Evolutionary conservation across 1,139 yeast genomes (phyloP), one percentile per base, ranked within the genome.

Genomic region (Blastobotrys aristatus): DNA sequence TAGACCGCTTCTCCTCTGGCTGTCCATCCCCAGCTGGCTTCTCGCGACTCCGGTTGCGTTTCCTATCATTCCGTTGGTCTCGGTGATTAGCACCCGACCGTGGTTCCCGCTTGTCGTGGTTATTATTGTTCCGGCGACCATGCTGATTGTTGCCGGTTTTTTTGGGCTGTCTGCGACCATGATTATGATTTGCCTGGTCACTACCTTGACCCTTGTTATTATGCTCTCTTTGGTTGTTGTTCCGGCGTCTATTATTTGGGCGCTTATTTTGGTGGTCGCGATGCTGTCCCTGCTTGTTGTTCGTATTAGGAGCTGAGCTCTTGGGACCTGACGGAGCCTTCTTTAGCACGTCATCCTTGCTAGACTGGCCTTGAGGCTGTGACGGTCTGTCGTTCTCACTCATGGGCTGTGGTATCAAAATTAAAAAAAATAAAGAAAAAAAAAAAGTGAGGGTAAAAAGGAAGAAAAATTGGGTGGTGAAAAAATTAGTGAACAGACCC

Each of bases 321-420:
- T 39, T 39, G 4, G 40, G 43, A 4, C 44, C 44, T 5, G 24
- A n/a, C 18, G 44, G 44, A n/a, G 44, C 39, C 11, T 27, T 32
- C 14, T 41, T 32, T 26, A 32, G 5, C 6, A 29, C 22, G 14
- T 41, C 39, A 14, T 41, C 44, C 13, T 34, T 34, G 17, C 38
- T 17, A 17, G 6, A 30, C 32, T 5, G n/a, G 6, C 13, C 13
- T n/a, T 13, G 32, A 7, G 27, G 27, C 5, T 10, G 27, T 24
- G 27, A n/a, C 27, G 8, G 27, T 10, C 27, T 24, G 27, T 24
- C 27, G 27, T 24, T 24, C 27, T 24, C 27, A 10, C 27, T 24
- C 27, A 24, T 24, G n/a, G n/a, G n/a, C n/a, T n/a, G n/a, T n/a
- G n/a, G n/a, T n/a, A n/a, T n/a, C n/a, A n/a, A n/a, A n/a, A n/a